A percentile compares a stretch with the other conserved stretches of the same genome.
phyloP scores from a whole-genome alignment of 345 rosid species.

The Gossypioides kirkii region DNA sequence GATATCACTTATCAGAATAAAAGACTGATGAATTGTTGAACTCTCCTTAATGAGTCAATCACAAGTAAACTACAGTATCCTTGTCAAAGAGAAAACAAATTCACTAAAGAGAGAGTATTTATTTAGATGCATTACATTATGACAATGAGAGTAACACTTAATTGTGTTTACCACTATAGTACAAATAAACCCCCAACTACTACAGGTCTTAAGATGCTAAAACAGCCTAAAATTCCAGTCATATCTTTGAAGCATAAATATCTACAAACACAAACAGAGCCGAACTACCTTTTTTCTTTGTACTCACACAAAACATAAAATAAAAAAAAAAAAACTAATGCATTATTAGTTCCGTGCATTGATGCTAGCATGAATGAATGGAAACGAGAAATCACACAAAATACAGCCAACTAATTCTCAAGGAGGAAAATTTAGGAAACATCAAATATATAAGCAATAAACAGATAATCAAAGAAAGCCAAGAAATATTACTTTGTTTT shows the following conservation, averaged over 20 bases:
- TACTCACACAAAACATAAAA: neutral
- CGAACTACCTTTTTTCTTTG: neutral
- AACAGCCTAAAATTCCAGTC: neutral
- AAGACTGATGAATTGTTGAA: neutral
- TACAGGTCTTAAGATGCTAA: neutral
- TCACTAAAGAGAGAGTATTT: too few species aligned
- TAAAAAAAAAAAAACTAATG: neutral
- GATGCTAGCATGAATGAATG: neutral
- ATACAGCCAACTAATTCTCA: neutral
- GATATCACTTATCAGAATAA: neutral
- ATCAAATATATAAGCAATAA: neutral
- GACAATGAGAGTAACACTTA: neutral
- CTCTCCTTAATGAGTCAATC: neutral
- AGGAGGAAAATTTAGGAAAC: neutral
- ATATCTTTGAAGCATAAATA: slow-evolving; percentile 1
- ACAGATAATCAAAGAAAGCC: neutral
- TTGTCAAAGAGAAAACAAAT: neutral
- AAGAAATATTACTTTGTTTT: slow-evolving; percentile 45
- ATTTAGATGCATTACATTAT: neutral
- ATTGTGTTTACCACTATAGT: neutral
- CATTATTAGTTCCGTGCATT: neutral
- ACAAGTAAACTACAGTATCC: neutral
- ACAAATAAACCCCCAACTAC: neutral
- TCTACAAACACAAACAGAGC: neutral
- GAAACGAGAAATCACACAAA: neutral